These are phyloP conservation scores for Fusarium musae DNA, from an alignment of 2,329 filamentous ascomycete species.

Conservation along the genomic window DNA sequence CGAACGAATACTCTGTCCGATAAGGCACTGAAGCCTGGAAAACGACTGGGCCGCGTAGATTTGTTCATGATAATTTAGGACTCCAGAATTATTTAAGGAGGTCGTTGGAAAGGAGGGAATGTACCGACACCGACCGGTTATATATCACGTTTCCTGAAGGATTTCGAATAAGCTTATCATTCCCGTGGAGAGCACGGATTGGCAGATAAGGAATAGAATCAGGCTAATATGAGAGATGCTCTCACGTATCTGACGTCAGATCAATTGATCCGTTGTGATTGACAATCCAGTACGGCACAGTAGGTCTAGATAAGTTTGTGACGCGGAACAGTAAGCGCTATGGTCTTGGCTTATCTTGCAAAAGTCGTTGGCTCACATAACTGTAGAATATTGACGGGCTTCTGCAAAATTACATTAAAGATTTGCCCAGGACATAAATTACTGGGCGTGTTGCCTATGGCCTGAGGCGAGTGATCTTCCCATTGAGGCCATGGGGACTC, in stretches of 20 bases:
- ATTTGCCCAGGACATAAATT: neutral
- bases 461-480: rapidly evolving
- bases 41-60: rapidly evolving
- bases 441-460: neutral
- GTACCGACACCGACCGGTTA: rapidly evolving
- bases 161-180: neutral
- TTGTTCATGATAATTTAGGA: neutral
- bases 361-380: neutral
- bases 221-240: neutral
- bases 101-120: too few relatives aligned
- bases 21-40: neutral
- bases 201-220: rapidly evolving
- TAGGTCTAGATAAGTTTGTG: too few relatives aligned
- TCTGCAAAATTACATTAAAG: rapidly evolving
- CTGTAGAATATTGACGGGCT: rapidly evolving
- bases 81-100: neutral
- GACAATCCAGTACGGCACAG: neutral
- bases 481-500: rapidly evolving
- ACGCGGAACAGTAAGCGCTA: neutral
- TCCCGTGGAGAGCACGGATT: rapidly evolving
- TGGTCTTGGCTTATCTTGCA: neutral
- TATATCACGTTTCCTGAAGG: neutral
- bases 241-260: neutral
- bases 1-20: neutral
- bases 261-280: neutral